These are phyloP conservation scores for Calonectria honghensis DNA, from an alignment of 2,329 filamentous ascomycete genomes.

Conservation along the genomic window DNA sequence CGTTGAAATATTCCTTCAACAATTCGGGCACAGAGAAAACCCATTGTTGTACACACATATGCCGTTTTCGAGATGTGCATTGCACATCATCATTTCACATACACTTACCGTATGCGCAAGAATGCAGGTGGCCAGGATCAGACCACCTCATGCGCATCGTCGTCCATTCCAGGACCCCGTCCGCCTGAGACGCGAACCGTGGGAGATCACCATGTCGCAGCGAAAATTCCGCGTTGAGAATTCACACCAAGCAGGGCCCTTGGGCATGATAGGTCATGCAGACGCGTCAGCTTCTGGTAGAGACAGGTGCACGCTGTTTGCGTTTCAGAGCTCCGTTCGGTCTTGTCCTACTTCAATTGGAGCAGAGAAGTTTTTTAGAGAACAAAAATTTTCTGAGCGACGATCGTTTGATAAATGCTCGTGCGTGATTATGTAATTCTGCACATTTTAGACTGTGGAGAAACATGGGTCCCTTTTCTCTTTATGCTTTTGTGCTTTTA, in stretches of 20 bases:
- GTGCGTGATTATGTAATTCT: slow-evolving; percentile 48
- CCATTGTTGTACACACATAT: slow-evolving; percentile 78
- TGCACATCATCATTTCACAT: slow-evolving; percentile 43
- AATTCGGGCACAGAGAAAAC: slow-evolving; percentile 69
- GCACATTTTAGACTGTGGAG: not conserved
- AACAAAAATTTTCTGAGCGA: slow-evolving; percentile 44
- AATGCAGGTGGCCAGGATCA: slow-evolving; percentile 8
- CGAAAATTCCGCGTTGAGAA: not conserved
- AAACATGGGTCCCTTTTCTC: not conserved
- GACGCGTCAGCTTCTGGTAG: slow-evolving; percentile 26
- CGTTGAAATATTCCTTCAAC: slow-evolving; percentile 74
- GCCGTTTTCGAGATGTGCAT: slow-evolving; percentile 61
- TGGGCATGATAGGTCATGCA: not conserved
- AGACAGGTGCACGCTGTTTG: not conserved
- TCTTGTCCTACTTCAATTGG: slow-evolving; percentile 2
- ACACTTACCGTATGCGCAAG: slow-evolving; percentile 32
- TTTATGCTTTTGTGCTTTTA: slow-evolving; percentile 2
- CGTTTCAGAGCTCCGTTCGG: not conserved
- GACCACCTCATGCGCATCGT: slow-evolving; percentile 13
- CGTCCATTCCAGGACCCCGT: slow-evolving; percentile 5
- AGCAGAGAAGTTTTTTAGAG: slow-evolving; percentile 28
- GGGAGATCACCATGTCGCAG: not conserved
- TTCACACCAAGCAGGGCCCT: not conserved
- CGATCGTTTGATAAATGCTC: slow-evolving; percentile 40
- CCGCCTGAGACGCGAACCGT: not conserved